Percentiles rank a stretch among this genome's conserved stretches.
These are phyloP conservation scores for Eucalyptus dawsonii DNA, from an alignment of 345 rosid genomes.

Conservation along the genomic window DNA sequence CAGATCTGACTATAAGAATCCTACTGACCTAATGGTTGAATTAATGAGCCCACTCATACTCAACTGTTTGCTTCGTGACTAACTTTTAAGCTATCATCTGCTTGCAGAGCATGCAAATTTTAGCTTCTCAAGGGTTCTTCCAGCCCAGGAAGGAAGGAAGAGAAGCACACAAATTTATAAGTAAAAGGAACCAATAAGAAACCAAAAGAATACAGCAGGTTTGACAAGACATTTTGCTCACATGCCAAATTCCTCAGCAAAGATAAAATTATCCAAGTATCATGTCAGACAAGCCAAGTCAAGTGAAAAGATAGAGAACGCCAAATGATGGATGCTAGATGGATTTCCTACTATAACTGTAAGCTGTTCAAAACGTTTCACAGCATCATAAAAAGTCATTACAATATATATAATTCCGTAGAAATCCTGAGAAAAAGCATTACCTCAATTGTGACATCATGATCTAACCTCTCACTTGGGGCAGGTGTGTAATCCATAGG, in stretches of 20 bases:
- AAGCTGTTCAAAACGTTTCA: neutral
- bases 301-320: neutral
- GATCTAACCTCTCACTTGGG: slow-evolving; percentile 39
- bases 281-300: neutral
- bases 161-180: neutral
- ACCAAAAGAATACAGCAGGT: neutral
- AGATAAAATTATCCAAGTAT: neutral
- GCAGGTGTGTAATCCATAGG: slow-evolving; percentile 74
- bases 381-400: neutral
- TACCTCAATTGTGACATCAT: slow-evolving; percentile 63
- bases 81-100: neutral
- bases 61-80: neutral
- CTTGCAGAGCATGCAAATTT: neutral
- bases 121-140: neutral
- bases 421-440: neutral
- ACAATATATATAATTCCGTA: neutral
- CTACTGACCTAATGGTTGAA: neutral
- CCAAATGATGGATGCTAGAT: neutral
- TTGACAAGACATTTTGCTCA: neutral
- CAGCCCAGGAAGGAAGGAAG: neutral
- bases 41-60: neutral
- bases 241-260: neutral
- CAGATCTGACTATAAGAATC: neutral
- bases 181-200: neutral
- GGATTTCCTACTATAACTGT: neutral